Evolutionary conservation across 352 stramenopile species (phyloP), one percentile per base, ranked within the genome.

Genomic region (Globisporangium orthogonon): DNA sequence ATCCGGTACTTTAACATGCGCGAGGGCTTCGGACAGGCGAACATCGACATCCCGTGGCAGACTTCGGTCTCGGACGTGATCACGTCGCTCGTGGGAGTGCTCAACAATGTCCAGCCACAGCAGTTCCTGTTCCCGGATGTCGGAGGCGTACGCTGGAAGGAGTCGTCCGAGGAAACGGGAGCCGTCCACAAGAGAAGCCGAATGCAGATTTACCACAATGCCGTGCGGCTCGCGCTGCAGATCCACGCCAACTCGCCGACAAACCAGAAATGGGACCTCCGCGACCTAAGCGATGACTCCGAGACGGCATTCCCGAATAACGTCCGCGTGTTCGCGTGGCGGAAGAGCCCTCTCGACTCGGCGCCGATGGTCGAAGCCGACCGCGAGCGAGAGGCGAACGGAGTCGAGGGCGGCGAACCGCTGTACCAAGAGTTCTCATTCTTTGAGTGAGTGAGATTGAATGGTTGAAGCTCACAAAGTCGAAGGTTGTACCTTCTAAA

Each of bases 1-100:
- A 81, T 86, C 51, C 54, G 55, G 39, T 76, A 83, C 45, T 86
- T 83, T 46, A 81, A 86, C 66, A 84, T 86, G 76, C 74, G 74
- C 31, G 71, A 86, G 58, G 71, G 70, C 4, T 86, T 67, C 31
- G 73, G 76, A 0, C 73, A 86, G 45, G 29, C 45, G 2, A 44
- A 17, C 29, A 58, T 49, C 6, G 56, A 63, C 46, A 77, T 86
- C 30, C 73, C 73, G 28, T 83, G 69, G 58, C 76, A 86, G 41
- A 84, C 71, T 0, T 65, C 66, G 4, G 66, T 61, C 9, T 70
- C 76, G 4, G 74, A 86, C 45, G 71, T 86, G 45, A 58, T 86
- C 56, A 17, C 70, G 51, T 83, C 76, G 40, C 56, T 83, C 6
- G 72, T 83, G 30, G 73, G 73, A 1, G 66, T 86, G 7, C 57